Evolutionary conservation across 1,139 yeast genomes (phyloP).

Genomic region (Nematodospora anomalae): DNA sequence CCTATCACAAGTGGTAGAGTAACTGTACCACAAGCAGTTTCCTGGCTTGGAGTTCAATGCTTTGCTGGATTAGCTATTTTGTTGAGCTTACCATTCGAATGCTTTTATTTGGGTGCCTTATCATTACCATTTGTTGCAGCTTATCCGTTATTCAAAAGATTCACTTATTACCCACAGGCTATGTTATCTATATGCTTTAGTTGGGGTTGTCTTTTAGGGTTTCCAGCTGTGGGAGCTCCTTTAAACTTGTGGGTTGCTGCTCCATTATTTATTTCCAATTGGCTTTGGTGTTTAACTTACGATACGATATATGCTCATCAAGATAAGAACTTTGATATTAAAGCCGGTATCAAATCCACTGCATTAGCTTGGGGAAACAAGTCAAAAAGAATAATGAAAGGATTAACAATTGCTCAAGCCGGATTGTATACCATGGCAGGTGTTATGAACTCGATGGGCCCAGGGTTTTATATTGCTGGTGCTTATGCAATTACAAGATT

Average conservation of each 20-base stretch:
- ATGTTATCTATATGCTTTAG: slow-evolving; percentile 80
- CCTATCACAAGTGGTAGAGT: slow-evolving; percentile 92
- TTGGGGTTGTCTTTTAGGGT: slow-evolving; percentile 95
- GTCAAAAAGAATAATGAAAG: slow-evolving; percentile 67
- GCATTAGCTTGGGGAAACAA: slow-evolving; percentile 90
- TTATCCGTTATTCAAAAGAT: slow-evolving; percentile 90
- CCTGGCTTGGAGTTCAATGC: slow-evolving; percentile 73
- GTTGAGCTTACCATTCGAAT: slow-evolving; percentile 70
- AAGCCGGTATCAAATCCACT: slow-evolving; percentile 91
- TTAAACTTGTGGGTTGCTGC: slow-evolving; percentile 72
- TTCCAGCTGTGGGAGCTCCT: slow-evolving; percentile 89
- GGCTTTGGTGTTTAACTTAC: slow-evolving; percentile 92
- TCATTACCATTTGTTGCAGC: slow-evolving; percentile 79
- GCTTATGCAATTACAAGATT: slow-evolving; percentile 69
- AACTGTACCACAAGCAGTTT: slow-evolving; percentile 66
- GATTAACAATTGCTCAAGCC: slow-evolving; percentile 66
- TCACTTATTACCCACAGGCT: slow-evolving; percentile 92
- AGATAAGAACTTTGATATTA: slow-evolving; percentile 82
- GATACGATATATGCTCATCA: slow-evolving; percentile 98
- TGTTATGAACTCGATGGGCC: slow-evolving; percentile 78
- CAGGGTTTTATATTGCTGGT: slow-evolving; percentile 71
- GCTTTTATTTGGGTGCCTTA: slow-evolving; percentile 80
- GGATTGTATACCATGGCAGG: slow-evolving; percentile 71
- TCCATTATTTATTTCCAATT: slow-evolving; percentile 75
- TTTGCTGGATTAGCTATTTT: slow-evolving; percentile 75